Evolutionary conservation across 176 grass and related monocot species (phyloP).

Genomic region (Zizania latifolia): DNA sequence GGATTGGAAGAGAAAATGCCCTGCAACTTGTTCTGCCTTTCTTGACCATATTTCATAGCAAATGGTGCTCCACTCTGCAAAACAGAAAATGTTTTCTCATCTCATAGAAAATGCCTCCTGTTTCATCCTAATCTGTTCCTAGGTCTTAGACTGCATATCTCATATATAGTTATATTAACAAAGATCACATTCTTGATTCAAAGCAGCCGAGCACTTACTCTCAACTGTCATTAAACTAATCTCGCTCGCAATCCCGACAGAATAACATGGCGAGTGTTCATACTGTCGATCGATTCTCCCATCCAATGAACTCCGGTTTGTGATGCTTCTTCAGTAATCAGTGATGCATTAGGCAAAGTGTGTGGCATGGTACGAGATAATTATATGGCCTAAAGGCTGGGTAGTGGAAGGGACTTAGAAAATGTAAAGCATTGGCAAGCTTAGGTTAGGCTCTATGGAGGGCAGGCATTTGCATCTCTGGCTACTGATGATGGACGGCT

Average conservation of each 20-base stretch:
- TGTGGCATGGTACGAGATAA: constrained; percentile 38
- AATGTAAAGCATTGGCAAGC: constrained; percentile 29
- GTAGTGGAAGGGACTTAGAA: constrained; percentile 42
- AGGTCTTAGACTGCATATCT: constrained; percentile 42
- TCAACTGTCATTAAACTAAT: constrained; percentile 55
- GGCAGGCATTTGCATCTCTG: constrained; percentile 53
- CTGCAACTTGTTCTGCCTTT: constrained; percentile 37
- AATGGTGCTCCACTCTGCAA: constrained; percentile 32
- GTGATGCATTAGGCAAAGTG: constrained; percentile 46
- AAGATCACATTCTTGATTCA: constrained; percentile 61
- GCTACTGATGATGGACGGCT: constrained; percentile 46
- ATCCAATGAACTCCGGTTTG: constrained; percentile 36
- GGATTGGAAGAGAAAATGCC: constrained; percentile 43
- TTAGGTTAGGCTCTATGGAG: constrained; percentile 37
- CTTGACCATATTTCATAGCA: constrained; percentile 40
- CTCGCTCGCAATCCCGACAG: constrained; percentile 21
- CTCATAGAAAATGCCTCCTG: too few relatives aligned
- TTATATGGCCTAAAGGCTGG: constrained; percentile 37
- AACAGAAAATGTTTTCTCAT: constrained; percentile 21
- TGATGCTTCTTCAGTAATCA: constrained; percentile 37
- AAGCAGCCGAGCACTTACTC: constrained; percentile 48
- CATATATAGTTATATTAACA: constrained; percentile 35
- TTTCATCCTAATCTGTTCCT: constrained; percentile 35
- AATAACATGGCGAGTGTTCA: constrained; percentile 41
- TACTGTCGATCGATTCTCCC: constrained; percentile 35